A percentile compares a stretch with the other conserved stretches of the same genome.
phyloP scores from a whole-genome alignment of 208 protist species.

The Naegleria gruberi region DNA sequence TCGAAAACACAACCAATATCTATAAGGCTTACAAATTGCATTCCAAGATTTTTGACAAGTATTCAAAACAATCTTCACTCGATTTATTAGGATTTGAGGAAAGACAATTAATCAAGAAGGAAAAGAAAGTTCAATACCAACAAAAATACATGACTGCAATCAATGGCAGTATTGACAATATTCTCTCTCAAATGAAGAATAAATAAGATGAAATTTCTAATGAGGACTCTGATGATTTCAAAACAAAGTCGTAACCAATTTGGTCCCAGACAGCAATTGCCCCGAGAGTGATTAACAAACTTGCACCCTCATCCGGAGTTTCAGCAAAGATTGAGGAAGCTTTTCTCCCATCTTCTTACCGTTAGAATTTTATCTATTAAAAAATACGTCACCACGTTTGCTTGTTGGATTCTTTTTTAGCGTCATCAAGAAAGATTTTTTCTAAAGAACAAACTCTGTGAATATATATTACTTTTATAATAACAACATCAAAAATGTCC shows the following conservation, averaged over 20 bases:
- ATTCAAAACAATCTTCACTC: background rate
- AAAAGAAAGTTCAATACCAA: background rate
- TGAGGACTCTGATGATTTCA: no score
- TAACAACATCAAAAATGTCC: background rate
- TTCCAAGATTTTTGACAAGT: background rate
- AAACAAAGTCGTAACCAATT: no score
- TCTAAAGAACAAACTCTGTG: no score
- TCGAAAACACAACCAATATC: background rate
- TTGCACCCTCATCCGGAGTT: no score
- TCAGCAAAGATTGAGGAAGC: no score
- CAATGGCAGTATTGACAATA: background rate
- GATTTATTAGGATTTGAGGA: background rate
- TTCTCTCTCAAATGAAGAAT: background rate
- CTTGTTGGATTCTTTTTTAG: no score
- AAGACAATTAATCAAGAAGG: background rate
- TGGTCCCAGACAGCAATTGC: no score
- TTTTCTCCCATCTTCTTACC: no score
- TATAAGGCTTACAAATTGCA: background rate
- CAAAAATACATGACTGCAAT: background rate
- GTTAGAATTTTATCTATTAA: no score
- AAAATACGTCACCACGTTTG: no score
- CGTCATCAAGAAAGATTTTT: no score
- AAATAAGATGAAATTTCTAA: background rate
- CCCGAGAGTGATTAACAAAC: no score
- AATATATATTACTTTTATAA: background rate